Conservation (phyloP, 108 stramenopile species). For the Skeletonema grethae region DNA sequence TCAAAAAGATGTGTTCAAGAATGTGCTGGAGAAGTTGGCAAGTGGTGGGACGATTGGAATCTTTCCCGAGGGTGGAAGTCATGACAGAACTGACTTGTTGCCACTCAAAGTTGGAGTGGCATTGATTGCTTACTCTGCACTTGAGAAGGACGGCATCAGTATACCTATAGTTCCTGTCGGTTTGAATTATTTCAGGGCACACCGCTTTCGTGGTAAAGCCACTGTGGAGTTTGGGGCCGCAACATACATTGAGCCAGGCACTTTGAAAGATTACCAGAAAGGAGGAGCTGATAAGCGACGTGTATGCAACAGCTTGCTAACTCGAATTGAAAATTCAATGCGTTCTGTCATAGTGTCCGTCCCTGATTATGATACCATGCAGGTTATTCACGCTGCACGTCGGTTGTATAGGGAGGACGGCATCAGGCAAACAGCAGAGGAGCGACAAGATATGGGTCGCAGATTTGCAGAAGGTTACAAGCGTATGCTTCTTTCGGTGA, state of each 20-base stretch:
- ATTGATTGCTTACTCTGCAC: conserved; percentile 91
- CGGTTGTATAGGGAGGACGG: conserved; percentile 73
- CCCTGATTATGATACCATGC: conserved; percentile 92
- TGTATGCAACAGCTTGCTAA: conserved; percentile 86
- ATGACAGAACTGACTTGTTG: conserved; percentile 96
- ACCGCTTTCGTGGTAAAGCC: conserved; percentile 89
- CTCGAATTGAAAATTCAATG: conserved; percentile 90
- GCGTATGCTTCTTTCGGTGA: conserved; percentile 59
- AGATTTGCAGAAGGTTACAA: conserved; percentile 96
- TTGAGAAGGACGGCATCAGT: conserved; percentile 88
- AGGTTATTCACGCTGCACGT: conserved; percentile 93
- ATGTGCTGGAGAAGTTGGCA: conserved; percentile 80
- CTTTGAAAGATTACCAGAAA: conserved; percentile 62
- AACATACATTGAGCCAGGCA: conserved; percentile 75
- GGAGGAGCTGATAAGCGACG: conserved; percentile 72
- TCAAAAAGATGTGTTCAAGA: conserved; percentile 83
- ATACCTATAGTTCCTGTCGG: conserved; percentile 98
- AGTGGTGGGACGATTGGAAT: conserved; percentile 87
- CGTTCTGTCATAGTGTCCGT: conserved; percentile 92
- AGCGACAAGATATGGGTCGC: conserved; percentile 92
- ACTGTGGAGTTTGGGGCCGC: conserved; percentile 89
- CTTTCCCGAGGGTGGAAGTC: conserved; percentile 98
- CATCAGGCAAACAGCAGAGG: conserved; percentile 52
- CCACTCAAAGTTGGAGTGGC: conserved; percentile 99
- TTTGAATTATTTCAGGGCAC: conserved; percentile 95